A percentile compares a stretch with the other conserved stretches of the same genome.
Evolutionary conservation across 768 basidiomycete species (phyloP).

Genomic region (Russula virescens): DNA sequence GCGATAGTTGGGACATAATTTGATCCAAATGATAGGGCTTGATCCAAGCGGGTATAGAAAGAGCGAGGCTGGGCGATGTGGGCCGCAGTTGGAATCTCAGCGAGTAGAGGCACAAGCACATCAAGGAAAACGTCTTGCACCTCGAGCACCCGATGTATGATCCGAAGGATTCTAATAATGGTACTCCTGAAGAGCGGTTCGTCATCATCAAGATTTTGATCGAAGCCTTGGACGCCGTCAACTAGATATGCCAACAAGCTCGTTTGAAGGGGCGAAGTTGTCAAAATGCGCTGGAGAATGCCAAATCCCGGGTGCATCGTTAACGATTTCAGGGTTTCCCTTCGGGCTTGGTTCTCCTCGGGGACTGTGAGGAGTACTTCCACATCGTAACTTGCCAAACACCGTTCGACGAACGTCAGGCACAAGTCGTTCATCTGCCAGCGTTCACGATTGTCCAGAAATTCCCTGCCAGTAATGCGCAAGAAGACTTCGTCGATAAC

Average conservation of each 20-base stretch:
- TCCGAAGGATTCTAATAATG: slow-evolving; percentile 75
- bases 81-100: slow-evolving; percentile 53
- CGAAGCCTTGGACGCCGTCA: slow-evolving; percentile 73
- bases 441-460: slow-evolving; percentile 63
- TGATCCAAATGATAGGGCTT: slow-evolving; percentile 62
- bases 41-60: slow-evolving; percentile 68
- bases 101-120: slow-evolving; percentile 71
- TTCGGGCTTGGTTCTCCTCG: slow-evolving; percentile 47
- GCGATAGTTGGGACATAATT: slow-evolving; percentile 78
- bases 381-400: slow-evolving; percentile 75
- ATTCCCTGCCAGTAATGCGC: slow-evolving; percentile 70
- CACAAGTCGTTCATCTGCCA: slow-evolving; percentile 87
- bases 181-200: slow-evolving; percentile 68
- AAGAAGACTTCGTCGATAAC: slow-evolving; percentile 87
- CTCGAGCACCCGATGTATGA: slow-evolving; percentile 74
- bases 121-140: slow-evolving; percentile 89
- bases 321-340: slow-evolving; percentile 50
- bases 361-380: slow-evolving; percentile 57
- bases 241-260: slow-evolving; percentile 74
- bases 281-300: slow-evolving; percentile 72
- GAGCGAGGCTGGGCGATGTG: slow-evolving; percentile 59
- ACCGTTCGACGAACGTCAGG: slow-evolving; percentile 78
- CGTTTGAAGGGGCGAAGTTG: slow-evolving; percentile 63
- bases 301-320: slow-evolving; percentile 84
- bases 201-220: slow-evolving; percentile 61